These are phyloP conservation scores for Neurospora sp. DNA, from an alignment of 495 filamentous ascomycete species.

Conservation along the genomic window DNA sequence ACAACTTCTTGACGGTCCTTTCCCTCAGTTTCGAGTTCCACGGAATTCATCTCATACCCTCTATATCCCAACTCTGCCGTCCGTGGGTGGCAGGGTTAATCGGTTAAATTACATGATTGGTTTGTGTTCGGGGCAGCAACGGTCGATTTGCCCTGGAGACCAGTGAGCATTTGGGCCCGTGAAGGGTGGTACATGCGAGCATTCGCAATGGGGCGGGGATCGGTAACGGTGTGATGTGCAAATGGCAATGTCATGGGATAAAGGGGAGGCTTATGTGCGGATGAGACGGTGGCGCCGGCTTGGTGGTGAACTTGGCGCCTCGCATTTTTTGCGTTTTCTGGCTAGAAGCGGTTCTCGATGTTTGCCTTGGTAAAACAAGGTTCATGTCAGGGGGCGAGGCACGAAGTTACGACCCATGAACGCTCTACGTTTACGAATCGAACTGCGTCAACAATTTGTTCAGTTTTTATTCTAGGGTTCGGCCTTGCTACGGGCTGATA, in stretches of 20 bases:
- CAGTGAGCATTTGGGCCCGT: neutral
- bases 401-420: neutral
- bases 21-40: slow-evolving; percentile 5
- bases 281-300: neutral
- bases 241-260: neutral
- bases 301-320: neutral
- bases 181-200: neutral
- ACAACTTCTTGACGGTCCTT: slow-evolving; percentile 8
- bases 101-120: neutral
- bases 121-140: neutral
- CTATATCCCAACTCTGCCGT: neutral
- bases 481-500: neutral
- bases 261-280: neutral
- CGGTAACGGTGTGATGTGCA: neutral
- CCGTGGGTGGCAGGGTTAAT: neutral
- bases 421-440: neutral
- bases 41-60: slow-evolving; percentile 5
- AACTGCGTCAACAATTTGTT: neutral
- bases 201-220: neutral
- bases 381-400: neutral
- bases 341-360: neutral
- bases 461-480: neutral
- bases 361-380: neutral
- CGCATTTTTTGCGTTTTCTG: neutral
- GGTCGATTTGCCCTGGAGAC: neutral